A percentile compares a stretch with the other conserved stretches of the same genome.
Evolutionary conservation across 2,329 filamentous ascomycete genomes (phyloP).

Genomic region (Hypoxylon sp.): DNA sequence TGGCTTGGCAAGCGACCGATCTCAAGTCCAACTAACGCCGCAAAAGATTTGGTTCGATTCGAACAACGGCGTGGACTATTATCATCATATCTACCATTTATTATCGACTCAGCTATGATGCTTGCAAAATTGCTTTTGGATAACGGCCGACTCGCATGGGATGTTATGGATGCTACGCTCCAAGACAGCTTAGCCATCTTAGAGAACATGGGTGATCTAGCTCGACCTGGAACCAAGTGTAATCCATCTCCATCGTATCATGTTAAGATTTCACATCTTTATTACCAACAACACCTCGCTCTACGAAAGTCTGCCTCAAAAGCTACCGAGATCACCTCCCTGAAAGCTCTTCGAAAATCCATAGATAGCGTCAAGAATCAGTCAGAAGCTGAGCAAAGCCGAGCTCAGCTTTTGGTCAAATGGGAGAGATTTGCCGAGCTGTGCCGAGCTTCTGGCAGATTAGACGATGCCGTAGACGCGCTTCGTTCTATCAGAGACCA

Average conservation of each 20-base stretch:
- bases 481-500: constrained; percentile 73
- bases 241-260: constrained; percentile 63
- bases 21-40: constrained; percentile 61
- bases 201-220: constrained; percentile 65
- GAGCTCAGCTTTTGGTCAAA: constrained; percentile 73
- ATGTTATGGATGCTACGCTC: constrained; percentile 69
- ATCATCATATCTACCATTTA: constrained; percentile 66
- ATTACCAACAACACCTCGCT: constrained; percentile 74
- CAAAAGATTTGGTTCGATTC: constrained; percentile 73
- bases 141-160: constrained; percentile 65
- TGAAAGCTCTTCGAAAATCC: constrained; percentile 74
- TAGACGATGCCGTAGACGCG: constrained; percentile 71
- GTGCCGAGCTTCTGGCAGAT: constrained; percentile 67
- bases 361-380: constrained; percentile 73
- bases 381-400: constrained; percentile 68
- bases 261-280: constrained; percentile 79
- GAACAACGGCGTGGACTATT: constrained; percentile 72
- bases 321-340: constrained; percentile 60
- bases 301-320: constrained; percentile 63
- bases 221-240: constrained; percentile 45
- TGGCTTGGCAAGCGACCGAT: constrained; percentile 73
- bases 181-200: constrained; percentile 70
- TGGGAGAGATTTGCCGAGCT: constrained; percentile 77
- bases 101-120: constrained; percentile 73
- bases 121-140: constrained; percentile 69